phyloP scores from a whole-genome alignment of 805 yeast species.

The Metschnikowia rubicola region DNA sequence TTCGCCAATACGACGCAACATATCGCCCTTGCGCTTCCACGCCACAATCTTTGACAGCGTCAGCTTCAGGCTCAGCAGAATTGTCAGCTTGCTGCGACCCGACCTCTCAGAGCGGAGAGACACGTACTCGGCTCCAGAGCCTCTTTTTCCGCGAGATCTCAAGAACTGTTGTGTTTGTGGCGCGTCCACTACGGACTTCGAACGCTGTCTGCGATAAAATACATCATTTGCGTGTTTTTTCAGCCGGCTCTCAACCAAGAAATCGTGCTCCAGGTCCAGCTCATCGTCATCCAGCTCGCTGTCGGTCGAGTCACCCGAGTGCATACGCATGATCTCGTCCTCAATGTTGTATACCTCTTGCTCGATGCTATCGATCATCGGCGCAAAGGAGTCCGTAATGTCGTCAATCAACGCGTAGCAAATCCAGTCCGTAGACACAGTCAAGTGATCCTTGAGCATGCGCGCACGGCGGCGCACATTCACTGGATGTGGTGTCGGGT shows the following conservation, averaged over 20 bases:
- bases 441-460: slow-evolving; percentile 78
- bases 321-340: slow-evolving; percentile 85
- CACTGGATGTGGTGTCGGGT: slow-evolving; percentile 93
- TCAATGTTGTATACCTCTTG: slow-evolving; percentile 94
- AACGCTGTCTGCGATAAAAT: slow-evolving; percentile 33
- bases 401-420: slow-evolving; percentile 96
- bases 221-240: slow-evolving; percentile 19
- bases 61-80: slow-evolving; percentile 31
- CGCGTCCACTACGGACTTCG: slow-evolving; percentile 37
- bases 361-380: slow-evolving; percentile 91
- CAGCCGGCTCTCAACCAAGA: slow-evolving; percentile 17
- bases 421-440: slow-evolving; percentile 93
- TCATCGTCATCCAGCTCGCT: slow-evolving; percentile 40
- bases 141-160: slow-evolving; percentile 12
- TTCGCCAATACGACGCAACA: slow-evolving; percentile 93
- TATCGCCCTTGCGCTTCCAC: slow-evolving; percentile 92
- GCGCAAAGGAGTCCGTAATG: slow-evolving; percentile 96
- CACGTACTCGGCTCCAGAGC: slow-evolving; percentile 13
- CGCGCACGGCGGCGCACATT: slow-evolving; percentile 94
- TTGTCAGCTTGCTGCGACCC: slow-evolving; percentile 1
- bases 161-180: slow-evolving; percentile 7
- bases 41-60: slow-evolving; percentile 48
- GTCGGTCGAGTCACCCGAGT: slow-evolving; percentile 56
- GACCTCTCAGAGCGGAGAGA: slow-evolving; percentile 11
- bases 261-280: slow-evolving; percentile 30